Percentiles rank a stretch among this genome's conserved stretches.
These are phyloP conservation scores for Fraxinus sp. DNA, from an alignment of 305 asterid genomes.

Conservation along the genomic window DNA sequence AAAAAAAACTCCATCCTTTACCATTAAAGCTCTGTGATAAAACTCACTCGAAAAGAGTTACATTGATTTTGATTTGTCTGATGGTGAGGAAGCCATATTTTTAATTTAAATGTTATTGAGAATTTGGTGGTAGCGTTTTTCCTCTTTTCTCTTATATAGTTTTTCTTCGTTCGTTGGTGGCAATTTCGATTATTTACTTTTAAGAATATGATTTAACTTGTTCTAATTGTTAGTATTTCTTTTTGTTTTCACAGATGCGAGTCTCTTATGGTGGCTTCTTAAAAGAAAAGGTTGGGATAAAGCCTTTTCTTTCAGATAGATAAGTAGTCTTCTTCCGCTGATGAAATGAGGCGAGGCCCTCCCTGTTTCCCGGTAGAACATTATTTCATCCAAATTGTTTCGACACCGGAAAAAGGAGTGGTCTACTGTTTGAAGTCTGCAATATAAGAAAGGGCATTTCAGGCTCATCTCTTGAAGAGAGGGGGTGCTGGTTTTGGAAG, in stretches of 20 bases:
- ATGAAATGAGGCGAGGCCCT: not conserved
- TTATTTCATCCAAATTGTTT: not conserved
- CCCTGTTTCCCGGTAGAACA: not conserved
- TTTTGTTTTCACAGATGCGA: slow-evolving; percentile 24
- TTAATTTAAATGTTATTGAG: not conserved
- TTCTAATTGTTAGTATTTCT: slow-evolving; percentile 14
- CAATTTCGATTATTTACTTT: not conserved
- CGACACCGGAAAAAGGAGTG: not conserved
- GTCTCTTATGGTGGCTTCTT: not conserved
- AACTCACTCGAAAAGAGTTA: not conserved
- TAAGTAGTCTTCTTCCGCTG: not conserved
- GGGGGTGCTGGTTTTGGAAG: slow-evolving; percentile 56
- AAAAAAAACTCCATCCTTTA: not conserved
- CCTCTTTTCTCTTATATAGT: not conserved
- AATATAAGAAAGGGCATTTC: slow-evolving; percentile 23
- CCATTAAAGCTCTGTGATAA: not conserved
- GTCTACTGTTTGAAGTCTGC: slow-evolving; percentile 17
- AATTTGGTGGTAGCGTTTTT: not conserved
- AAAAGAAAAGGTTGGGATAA: not conserved
- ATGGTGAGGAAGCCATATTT: not conserved
- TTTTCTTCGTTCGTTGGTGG: not conserved
- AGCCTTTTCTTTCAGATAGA: not conserved
- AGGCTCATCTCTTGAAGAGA: slow-evolving; percentile 37
- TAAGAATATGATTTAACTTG: not conserved
- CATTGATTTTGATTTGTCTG: not conserved